Base-by-base conservation (phyloP, 2,329 filamentous ascomycete species). In the Diaporthe caulivora region DNA sequence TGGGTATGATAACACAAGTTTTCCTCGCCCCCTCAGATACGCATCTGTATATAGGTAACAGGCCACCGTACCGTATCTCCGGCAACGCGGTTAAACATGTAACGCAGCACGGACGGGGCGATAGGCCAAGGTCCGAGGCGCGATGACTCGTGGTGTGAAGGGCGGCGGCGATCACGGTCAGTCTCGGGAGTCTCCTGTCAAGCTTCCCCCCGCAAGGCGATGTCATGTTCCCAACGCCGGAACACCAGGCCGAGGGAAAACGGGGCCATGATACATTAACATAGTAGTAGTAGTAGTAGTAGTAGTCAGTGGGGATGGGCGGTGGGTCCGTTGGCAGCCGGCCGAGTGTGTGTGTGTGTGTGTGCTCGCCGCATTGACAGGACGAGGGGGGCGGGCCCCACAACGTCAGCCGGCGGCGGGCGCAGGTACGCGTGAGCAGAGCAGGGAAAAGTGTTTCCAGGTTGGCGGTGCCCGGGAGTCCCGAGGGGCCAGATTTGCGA, bases 401-500 rank as follows among this genome's bases (percentile, higher is more conserved):
- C 53, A 29, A 55, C 17, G 54, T 11, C 5, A 34, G 54, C 54
- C 17, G 31, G 31, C 54, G 31, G 54, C 18, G 31, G 31, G 8
- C 26, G 11, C 2, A 15, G 49, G 49, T 24, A 10, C n/a, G n/a
- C n/a, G n/a, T n/a, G n/a, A n/a, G n/a, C n/a, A n/a, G n/a, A 51
- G 13, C 44, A 51, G 42, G 60, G 60, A n/a, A 51, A 49, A 18
- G 8, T 17, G 13, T 51, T 51, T 31, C 60, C 60, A 65, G 44
- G 60, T 65, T 34, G 29, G 44, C 29, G 60, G 60, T 37, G 60
- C 60, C 60, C 60, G 60, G 60, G 60, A 37, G 60, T 37, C 24
- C 60, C 60, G 60, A 65, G 26, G 34, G 34, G 5, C 5, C 5
- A 34, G 17, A 13, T 49, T 49, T 10, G n/a, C 40, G 49, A 49